Evolutionary conservation across 2,329 filamentous ascomycete genomes (phyloP).

Genomic region (Penicillium janthinellum): DNA sequence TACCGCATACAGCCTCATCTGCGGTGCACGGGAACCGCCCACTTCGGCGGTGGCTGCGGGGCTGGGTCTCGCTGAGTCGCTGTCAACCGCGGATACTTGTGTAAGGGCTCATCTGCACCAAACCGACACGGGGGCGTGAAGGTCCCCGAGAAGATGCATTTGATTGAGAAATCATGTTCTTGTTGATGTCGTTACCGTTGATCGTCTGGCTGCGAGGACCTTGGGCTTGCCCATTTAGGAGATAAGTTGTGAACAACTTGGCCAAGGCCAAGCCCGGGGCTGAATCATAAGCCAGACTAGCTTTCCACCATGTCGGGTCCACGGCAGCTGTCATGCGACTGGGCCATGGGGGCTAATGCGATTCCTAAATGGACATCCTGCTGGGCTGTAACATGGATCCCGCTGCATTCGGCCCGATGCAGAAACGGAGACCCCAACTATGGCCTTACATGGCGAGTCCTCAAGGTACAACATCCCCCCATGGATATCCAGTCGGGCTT

Average conservation of each 20-base stretch:
- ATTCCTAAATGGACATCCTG: constrained; percentile 1
- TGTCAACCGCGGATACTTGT: not conserved
- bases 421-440: not conserved
- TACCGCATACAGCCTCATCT: constrained; percentile 8
- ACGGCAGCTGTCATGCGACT: not conserved
- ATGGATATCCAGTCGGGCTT: too few species aligned
- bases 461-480: too few species aligned
- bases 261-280: not conserved
- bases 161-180: not conserved
- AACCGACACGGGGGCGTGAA: not conserved
- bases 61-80: not conserved
- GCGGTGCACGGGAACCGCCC: not conserved
- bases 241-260: not conserved
- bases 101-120: not conserved
- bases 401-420: constrained; percentile 5
- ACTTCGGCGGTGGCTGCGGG: not conserved
- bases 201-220: not conserved
- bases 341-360: not conserved
- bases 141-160: not conserved
- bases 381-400: not conserved
- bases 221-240: not conserved
- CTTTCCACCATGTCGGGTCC: not conserved
- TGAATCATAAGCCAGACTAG: not conserved
- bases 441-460: too few species aligned
- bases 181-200: not conserved